These are phyloP conservation scores for Pharus latifolius DNA, from an alignment of 176 grass and related monocot species.

Conservation along the genomic window DNA sequence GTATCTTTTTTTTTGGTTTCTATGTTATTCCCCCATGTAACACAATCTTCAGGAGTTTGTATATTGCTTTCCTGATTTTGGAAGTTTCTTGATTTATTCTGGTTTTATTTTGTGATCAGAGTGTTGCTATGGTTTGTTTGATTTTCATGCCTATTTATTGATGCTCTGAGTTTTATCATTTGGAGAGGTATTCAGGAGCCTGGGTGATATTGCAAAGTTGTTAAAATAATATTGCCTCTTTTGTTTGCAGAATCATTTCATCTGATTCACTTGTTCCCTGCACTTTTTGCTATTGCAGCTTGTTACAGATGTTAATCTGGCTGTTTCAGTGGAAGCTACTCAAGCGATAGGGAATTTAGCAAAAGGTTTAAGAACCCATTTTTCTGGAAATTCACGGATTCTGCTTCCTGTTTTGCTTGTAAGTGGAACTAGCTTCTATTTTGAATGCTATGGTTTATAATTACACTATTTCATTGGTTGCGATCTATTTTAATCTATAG, in stretches of 20 bases:
- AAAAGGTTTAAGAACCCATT: constrained; percentile 80
- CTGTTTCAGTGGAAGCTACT: constrained; percentile 87
- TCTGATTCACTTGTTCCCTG: background rate
- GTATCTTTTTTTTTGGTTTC: too few relatives aligned
- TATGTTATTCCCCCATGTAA: too few relatives aligned
- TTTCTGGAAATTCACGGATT: constrained; percentile 80
- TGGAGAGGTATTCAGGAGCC: background rate
- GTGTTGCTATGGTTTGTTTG: background rate
- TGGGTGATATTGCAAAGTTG: background rate
- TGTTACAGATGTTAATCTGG: constrained; percentile 90
- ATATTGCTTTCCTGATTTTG: background rate
- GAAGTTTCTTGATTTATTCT: background rate
- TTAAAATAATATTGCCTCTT: background rate
- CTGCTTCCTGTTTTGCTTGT: constrained; percentile 90
- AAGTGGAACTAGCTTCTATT: constrained; percentile 27
- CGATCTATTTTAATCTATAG: background rate
- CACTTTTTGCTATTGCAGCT: constrained; percentile 43
- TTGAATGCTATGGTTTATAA: background rate
- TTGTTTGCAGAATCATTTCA: background rate
- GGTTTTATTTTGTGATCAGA: background rate
- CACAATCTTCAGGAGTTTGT: background rate
- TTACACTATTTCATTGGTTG: background rate
- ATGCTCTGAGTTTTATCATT: background rate
- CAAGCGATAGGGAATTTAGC: constrained; percentile 93
- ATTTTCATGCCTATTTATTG: background rate